Percentiles rank a stretch among this genome's conserved stretches.
Conservation (phyloP, 2,329 filamentous ascomycete species). For the Pseudocercospora vitis region DNA sequence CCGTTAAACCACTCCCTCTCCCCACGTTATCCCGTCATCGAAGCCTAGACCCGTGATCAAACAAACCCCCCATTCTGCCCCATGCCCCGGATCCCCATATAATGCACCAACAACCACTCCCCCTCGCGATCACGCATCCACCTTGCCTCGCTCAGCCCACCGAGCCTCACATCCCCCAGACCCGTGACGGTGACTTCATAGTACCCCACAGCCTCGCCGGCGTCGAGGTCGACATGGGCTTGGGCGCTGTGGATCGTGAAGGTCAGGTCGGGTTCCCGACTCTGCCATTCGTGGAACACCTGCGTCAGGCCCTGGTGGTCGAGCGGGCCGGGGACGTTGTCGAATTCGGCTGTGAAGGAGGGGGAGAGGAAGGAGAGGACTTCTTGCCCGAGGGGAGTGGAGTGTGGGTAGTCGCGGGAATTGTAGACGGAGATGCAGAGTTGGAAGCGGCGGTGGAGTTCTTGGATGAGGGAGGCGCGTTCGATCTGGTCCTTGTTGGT, state of each 20-base stretch:
- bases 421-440: constrained; percentile 1
- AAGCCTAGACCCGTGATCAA: too few relatives aligned
- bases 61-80: constrained; percentile 15
- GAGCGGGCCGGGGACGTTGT: constrained; percentile 6
- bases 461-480: background rate
- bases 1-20: too few relatives aligned
- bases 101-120: constrained; percentile 9
- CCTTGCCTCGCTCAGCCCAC: constrained; percentile 4
- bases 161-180: constrained; percentile 4
- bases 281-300: constrained; percentile 5
- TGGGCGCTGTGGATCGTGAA: constrained; percentile 9
- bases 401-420: constrained; percentile 8
- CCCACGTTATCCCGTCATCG: too few relatives aligned
- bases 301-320: constrained; percentile 5
- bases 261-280: constrained; percentile 1
- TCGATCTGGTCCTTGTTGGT: background rate
- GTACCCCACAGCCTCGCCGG: constrained; percentile 7
- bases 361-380: constrained; percentile 6
- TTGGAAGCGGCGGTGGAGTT: constrained; percentile 2
- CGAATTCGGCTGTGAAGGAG: constrained; percentile 10
- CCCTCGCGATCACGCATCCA: constrained; percentile 6
- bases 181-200: constrained; percentile 9
- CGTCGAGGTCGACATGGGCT: constrained; percentile 11
- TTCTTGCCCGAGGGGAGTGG: background rate
- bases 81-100: constrained; percentile 8